Evolutionary conservation across 257 asterid species (phyloP), one percentile per base, ranked within the genome.

Genomic region (Echites panduratus): DNA sequence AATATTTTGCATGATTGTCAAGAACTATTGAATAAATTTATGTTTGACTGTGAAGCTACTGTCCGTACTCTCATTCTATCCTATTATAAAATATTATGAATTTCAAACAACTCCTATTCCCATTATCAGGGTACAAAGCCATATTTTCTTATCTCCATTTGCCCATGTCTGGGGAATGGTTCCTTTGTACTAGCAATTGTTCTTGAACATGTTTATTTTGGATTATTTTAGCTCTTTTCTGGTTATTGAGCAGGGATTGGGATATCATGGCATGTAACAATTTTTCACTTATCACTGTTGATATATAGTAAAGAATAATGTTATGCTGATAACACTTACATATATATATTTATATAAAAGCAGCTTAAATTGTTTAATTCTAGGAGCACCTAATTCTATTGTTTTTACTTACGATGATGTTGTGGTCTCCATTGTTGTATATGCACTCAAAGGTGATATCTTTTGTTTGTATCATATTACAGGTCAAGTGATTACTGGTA

Each of bases 401-500:
- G 29, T 32, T 26, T 53, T 63, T 67, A 38, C 14, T 56, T 56
- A 3, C 24, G 53, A 56, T 70, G 50, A 54, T n/a, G 17, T 49
- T 17, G 17, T 40, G n/a, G 17, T 59, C 24, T 29, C 48, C 3
- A 0, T 58, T 43, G 6, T 54, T 43, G 35, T 43, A 52, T 17
- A 43, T 40, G 45, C 57, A 19, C 26, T 75, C 27, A 19, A 61
- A 75, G 20, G 38, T 54, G 44, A 32, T 62, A 57, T 77, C 10
- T 63, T 49, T 58, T 63, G 24, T 35, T 41, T 75, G 9, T 75
- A 13, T 66, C 66, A 45, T 73, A 56, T 70, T 64, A 58, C 67
- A 95, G 99, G 99, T 65, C 99, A 95, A 89, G 99, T 95, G 56
- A 91, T 95, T 70, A 91, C 98, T 67, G 99, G 99, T 52, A 91